Percentiles rank a stretch among this genome's conserved stretches.
Conservation (phyloP, 768 basidiomycete genomes). For the Plicaturopsis crispa region DNA sequence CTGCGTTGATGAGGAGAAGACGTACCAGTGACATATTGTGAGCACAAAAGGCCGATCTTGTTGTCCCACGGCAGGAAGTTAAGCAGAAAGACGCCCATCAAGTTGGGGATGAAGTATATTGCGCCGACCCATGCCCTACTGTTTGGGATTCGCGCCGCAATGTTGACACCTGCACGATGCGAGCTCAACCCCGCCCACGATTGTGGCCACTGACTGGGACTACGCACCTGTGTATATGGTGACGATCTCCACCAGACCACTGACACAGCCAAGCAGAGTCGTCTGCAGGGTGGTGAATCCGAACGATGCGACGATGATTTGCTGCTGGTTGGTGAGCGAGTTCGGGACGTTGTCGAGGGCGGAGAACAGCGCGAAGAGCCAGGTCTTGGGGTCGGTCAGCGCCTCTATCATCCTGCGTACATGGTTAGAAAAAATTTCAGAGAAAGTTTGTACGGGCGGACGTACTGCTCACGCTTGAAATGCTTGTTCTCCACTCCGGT, state of each 20-base stretch:
- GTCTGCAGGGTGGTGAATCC: conserved; percentile 61
- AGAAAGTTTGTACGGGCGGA: conserved; percentile 5
- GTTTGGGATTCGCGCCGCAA: conserved; percentile 50
- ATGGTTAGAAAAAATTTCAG: neutral
- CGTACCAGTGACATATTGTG: conserved; percentile 45
- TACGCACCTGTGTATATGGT: conserved; percentile 67
- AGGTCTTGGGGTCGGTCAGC: conserved; percentile 61
- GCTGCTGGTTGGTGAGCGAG: conserved; percentile 57
- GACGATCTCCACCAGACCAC: conserved; percentile 57
- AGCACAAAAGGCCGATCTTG: conserved; percentile 57
- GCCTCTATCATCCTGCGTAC: conserved; percentile 57
- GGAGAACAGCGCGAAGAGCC: conserved; percentile 67
- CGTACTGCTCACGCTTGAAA: conserved; percentile 75
- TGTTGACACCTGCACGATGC: too few relatives aligned
- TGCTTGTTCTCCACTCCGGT: conserved; percentile 77
- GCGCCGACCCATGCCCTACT: conserved; percentile 55
- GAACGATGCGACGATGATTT: conserved; percentile 58
- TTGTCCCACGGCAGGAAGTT: conserved; percentile 59
- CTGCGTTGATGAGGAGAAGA: neutral
- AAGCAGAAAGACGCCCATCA: conserved; percentile 55
- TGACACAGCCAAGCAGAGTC: conserved; percentile 61
- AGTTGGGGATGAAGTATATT: conserved; percentile 57
- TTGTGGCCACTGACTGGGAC: too few relatives aligned
- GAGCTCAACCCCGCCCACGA: too few relatives aligned
- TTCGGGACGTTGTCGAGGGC: conserved; percentile 58